Base-by-base conservation (phyloP, 164 flowering plant species). In the Magnolia officinalis region DNA sequence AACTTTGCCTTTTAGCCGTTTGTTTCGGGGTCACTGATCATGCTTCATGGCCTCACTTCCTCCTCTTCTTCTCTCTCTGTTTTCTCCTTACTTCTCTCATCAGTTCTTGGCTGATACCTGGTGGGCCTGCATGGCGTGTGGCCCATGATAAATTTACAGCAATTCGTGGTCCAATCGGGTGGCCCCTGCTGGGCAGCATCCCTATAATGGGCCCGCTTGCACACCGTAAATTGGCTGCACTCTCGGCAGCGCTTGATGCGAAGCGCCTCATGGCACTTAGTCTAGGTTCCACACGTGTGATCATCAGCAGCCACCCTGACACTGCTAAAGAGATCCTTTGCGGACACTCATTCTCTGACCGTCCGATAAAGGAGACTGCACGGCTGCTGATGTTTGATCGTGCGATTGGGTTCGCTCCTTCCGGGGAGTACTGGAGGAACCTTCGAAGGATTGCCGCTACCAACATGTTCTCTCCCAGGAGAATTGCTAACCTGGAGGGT, bases 391-490 rank as follows among this genome's bases (percentile, higher is more conserved):
- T 95, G 93, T 95, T 95, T 58, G 90, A 93, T 68, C 91, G 93
- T 0, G 97, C 98, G 74, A 90, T 95, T 61, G 98, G 98, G 5
- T 95, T 93, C 58, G 92, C 98, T 21, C 94, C 97, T 20, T 82
- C 89, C 0, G 96, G 95, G 1, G 78, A 79, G 2, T 86, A 95
- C 79, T 95, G 98, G 98, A 80, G 90, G 37, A 83, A 81, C 70
- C 88, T 95, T 0, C 78, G 97, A 0, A 71, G 92, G 51, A 78
- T 93, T 2, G 90, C 95, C 0, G 85, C 94, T 0, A 83, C 21
- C 51, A 82, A 90, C 82, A 81, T 95, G 90, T 93, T 95, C 80
- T 87, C 90, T 13, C 97, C 97, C 0, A 84, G 80, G 83, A 85
- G 91, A 78, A 84, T 95, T 13, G 74, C 82, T 0, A 64, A 67